Percentiles rank a stretch among this genome's conserved stretches.
Conservation (phyloP, 2,329 filamentous ascomycete species). For the Ampelomyces quisqualis region DNA sequence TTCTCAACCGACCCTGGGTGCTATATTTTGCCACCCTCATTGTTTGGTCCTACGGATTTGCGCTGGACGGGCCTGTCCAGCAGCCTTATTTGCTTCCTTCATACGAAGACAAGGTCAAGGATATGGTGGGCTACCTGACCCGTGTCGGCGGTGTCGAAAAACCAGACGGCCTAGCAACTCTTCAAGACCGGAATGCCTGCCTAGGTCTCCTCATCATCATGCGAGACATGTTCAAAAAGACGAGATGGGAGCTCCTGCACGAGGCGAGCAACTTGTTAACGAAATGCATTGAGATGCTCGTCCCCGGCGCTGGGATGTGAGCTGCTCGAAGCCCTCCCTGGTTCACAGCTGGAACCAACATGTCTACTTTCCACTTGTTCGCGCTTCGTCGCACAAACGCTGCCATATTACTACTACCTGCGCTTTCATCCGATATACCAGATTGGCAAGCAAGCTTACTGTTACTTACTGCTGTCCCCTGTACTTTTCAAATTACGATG, state of each 20-base stretch:
- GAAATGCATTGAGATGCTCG: conserved; percentile 72
- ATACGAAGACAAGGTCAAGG: conserved; percentile 65
- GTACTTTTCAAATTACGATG: conserved; percentile 9
- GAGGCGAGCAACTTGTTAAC: conserved; percentile 79
- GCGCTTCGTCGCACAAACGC: conserved; percentile 1
- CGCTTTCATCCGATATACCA: conserved; percentile 4
- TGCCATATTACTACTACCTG: background rate
- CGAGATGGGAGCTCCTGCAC: conserved; percentile 87
- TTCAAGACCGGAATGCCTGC: conserved; percentile 78
- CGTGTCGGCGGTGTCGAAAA: conserved; percentile 69
- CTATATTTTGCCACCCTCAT: conserved; percentile 90
- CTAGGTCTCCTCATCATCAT: conserved; percentile 79
- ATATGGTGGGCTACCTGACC: conserved; percentile 78
- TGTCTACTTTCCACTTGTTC: background rate
- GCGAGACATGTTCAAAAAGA: conserved; percentile 75
- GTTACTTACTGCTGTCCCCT: too few species aligned
- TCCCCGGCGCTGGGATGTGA: conserved; percentile 24
- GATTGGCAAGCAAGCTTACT: conserved; percentile 3
- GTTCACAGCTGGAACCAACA: too few species aligned
- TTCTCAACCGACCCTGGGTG: conserved; percentile 92
- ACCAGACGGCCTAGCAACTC: conserved; percentile 73
- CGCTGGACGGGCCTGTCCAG: conserved; percentile 76
- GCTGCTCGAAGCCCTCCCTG: too few species aligned
- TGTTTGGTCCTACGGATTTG: conserved; percentile 93
- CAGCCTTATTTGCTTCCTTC: conserved; percentile 55